These are phyloP conservation scores for Colletotrichum tamarilloi DNA, from an alignment of 2,329 filamentous ascomycete genomes.

Conservation along the genomic window DNA sequence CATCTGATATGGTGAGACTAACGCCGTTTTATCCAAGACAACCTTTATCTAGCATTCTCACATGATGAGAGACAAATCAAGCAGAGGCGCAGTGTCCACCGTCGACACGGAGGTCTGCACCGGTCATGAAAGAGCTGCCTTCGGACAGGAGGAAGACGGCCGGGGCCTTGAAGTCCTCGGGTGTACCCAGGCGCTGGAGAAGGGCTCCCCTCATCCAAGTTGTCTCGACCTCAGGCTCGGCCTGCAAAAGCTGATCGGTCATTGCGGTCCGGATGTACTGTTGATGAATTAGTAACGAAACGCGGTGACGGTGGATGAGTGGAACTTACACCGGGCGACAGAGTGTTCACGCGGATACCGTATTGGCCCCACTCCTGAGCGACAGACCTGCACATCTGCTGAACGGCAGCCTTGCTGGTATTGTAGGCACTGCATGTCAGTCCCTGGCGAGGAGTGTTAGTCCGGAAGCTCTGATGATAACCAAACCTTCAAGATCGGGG, in stretches of 20 bases:
- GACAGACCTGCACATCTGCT: slow-evolving; percentile 69
- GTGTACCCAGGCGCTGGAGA: slow-evolving; percentile 63
- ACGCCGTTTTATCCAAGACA: background rate
- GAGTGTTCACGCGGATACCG: slow-evolving; percentile 73
- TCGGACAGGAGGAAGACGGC: slow-evolving; percentile 68
- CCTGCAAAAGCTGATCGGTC: slow-evolving; percentile 55
- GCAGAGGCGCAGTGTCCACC: slow-evolving; percentile 62
- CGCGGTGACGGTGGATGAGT: background rate
- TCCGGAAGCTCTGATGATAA: background rate
- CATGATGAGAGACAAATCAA: slow-evolving; percentile 25
- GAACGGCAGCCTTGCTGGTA: slow-evolving; percentile 70
- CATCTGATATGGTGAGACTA: background rate
- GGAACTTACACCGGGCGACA: slow-evolving; percentile 67
- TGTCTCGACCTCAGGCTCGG: slow-evolving; percentile 61
- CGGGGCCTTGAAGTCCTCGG: slow-evolving; percentile 68
- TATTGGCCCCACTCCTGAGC: slow-evolving; percentile 72
- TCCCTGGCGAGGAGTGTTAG: slow-evolving; percentile 53
- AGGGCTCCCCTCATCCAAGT: slow-evolving; percentile 65
- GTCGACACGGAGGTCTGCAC: slow-evolving; percentile 66
- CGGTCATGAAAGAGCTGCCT: slow-evolving; percentile 69
- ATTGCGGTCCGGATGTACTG: slow-evolving; percentile 60
- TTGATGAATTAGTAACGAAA: background rate
- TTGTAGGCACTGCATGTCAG: slow-evolving; percentile 73
- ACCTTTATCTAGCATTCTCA: background rate
- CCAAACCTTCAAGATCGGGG: background rate